Evolutionary conservation across 2,329 filamentous ascomycete genomes (phyloP).

Genomic region (Cladosporium austrohemisphaericum): DNA sequence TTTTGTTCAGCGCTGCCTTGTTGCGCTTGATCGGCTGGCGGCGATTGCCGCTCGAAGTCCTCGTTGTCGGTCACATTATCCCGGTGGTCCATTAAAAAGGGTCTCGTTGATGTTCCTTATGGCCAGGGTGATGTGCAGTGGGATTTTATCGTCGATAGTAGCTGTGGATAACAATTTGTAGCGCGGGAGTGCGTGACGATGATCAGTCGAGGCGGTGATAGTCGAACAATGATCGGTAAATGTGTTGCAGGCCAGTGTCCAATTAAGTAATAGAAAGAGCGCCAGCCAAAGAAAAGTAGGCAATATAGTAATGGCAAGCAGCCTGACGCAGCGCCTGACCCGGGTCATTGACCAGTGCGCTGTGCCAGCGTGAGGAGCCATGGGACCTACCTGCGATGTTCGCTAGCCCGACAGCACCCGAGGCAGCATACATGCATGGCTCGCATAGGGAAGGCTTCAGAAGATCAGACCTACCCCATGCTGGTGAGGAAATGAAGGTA

Average conservation of each 20-base stretch:
- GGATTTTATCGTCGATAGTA: too few species aligned
- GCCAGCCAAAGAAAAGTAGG: background rate
- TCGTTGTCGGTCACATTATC: constrained; percentile 1
- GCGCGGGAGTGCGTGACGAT: too few species aligned
- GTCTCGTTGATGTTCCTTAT: background rate
- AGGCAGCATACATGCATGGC: background rate
- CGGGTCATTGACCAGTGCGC: constrained; percentile 1
- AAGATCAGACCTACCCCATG: background rate
- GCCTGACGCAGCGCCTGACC: background rate
- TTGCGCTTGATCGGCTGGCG: background rate
- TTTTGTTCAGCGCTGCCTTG: background rate
- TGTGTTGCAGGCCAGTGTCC: background rate
- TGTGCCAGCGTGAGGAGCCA: constrained; percentile 1
- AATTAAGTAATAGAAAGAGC: background rate
- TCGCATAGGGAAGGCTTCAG: background rate
- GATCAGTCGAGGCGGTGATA: too few species aligned
- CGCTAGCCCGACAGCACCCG: background rate
- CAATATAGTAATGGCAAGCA: background rate
- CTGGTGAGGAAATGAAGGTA: too few species aligned
- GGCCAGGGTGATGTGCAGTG: too few species aligned
- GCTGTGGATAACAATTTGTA: too few species aligned
- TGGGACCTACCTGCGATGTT: background rate
- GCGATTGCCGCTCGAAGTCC: constrained; percentile 7
- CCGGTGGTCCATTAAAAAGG: background rate
- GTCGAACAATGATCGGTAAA: background rate